Percentiles rank a stretch among this genome's conserved stretches.
These are phyloP conservation scores for Epichloe aotearoae DNA, from an alignment of 2,329 filamentous ascomycete genomes.

Conservation along the genomic window DNA sequence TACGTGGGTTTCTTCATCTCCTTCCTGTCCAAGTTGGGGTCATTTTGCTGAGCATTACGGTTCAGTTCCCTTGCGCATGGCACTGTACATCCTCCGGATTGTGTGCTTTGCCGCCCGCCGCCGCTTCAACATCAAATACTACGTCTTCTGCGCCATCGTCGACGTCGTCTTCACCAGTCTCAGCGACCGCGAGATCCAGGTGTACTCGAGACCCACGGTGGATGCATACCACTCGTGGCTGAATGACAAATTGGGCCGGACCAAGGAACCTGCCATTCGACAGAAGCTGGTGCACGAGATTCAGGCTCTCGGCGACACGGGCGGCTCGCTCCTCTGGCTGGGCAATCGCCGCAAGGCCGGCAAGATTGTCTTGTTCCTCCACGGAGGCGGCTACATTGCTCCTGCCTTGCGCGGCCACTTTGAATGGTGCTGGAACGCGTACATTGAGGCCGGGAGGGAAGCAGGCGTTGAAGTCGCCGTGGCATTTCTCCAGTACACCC, in stretches of 20 bases:
- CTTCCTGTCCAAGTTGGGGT: not conserved
- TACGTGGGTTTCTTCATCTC: not conserved
- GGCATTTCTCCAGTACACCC: conserved; percentile 22
- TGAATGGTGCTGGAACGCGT: conserved; percentile 16
- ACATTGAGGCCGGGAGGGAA: conserved; percentile 10
- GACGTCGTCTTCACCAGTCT: conserved; percentile 10
- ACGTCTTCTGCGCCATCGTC: conserved; percentile 9
- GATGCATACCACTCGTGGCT: conserved; percentile 13
- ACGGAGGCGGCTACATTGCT: conserved; percentile 16
- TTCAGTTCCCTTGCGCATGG: conserved; percentile 3
- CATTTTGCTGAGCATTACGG: too few relatives aligned
- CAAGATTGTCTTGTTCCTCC: conserved; percentile 17
- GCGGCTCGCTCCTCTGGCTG: conserved; percentile 15
- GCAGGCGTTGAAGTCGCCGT: conserved; percentile 16
- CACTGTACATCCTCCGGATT: not conserved
- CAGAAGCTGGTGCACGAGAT: conserved; percentile 9
- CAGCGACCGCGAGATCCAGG: conserved; percentile 12
- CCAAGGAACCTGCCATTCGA: conserved; percentile 5
- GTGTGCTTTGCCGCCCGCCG: conserved; percentile 8
- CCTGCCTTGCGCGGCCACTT: conserved; percentile 13
- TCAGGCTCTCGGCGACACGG: conserved; percentile 8
- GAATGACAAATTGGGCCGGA: conserved; percentile 7
- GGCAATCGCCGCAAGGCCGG: conserved; percentile 14
- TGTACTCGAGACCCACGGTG: conserved; percentile 8
- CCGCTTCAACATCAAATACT: conserved; percentile 3